These are phyloP conservation scores for Xylariomycetidae sp. DNA, from an alignment of 2,329 filamentous ascomycete species.

Conservation along the genomic window DNA sequence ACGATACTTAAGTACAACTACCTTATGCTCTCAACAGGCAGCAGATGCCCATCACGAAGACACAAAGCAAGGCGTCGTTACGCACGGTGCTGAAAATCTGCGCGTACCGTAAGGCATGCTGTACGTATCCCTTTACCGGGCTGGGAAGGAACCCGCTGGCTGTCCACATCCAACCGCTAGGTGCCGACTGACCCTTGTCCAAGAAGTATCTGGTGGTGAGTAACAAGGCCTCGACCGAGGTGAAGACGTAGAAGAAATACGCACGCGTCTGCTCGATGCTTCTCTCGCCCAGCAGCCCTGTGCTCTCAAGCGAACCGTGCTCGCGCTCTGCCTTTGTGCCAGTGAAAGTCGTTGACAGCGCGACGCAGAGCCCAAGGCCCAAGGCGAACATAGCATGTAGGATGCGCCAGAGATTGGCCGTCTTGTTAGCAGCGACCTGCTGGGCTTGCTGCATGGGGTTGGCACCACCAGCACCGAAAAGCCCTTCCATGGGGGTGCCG, in stretches of 20 bases:
- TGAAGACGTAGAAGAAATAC: slow-evolving; percentile 74
- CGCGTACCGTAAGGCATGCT: slow-evolving; percentile 57
- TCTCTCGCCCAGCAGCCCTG: slow-evolving; percentile 19
- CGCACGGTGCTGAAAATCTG: slow-evolving; percentile 68
- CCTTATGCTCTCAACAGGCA: slow-evolving; percentile 35
- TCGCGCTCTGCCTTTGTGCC: slow-evolving; percentile 59
- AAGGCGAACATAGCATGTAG: slow-evolving; percentile 69
- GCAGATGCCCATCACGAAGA: slow-evolving; percentile 65
- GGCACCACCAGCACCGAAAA: slow-evolving; percentile 29
- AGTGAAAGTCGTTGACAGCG: slow-evolving; percentile 60
- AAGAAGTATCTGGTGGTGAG: slow-evolving; percentile 66
- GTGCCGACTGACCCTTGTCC: slow-evolving; percentile 46
- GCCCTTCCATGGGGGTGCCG: slow-evolving; percentile 21
- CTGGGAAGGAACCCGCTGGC: slow-evolving; percentile 60
- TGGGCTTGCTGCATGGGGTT: slow-evolving; percentile 20
- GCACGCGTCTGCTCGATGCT: slow-evolving; percentile 32
- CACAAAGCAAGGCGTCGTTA: slow-evolving; percentile 66
- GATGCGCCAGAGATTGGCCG: slow-evolving; percentile 59
- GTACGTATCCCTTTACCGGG: slow-evolving; percentile 55
- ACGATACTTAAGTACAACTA: too few relatives aligned
- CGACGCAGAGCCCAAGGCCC: slow-evolving; percentile 63
- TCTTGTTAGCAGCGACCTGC: slow-evolving; percentile 28
- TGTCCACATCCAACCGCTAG: slow-evolving; percentile 57
- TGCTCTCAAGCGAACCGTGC: slow-evolving; percentile 29
- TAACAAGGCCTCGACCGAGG: slow-evolving; percentile 67